Evolutionary conservation across 192 early-diverging fungal species (phyloP).

Genomic region (Entomortierella chlamydospora): DNA sequence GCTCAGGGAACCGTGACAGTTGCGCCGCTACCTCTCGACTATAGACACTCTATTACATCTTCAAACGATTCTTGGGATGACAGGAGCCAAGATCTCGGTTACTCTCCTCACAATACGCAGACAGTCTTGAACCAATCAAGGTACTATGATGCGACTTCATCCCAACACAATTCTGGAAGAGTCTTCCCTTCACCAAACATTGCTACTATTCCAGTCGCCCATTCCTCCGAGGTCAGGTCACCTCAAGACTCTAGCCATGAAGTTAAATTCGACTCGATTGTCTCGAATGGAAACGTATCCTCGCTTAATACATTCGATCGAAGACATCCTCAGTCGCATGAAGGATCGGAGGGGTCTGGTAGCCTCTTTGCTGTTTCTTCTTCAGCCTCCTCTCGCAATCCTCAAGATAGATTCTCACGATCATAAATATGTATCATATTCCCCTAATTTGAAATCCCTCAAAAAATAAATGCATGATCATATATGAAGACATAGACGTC

Average conservation of each 20-base stretch:
- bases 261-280: background rate
- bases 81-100: constrained; percentile 10
- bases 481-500: too few species aligned
- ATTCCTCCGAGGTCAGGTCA: constrained; percentile 1
- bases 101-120: constrained; percentile 26
- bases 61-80: background rate
- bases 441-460: too few species aligned
- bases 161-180: background rate
- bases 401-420: background rate
- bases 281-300: constrained; percentile 25
- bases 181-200: constrained; percentile 9
- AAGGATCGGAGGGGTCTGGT: background rate
- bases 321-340: constrained; percentile 25
- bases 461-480: too few species aligned
- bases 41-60: background rate
- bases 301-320: constrained; percentile 40
- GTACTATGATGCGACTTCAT: constrained; percentile 1
- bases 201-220: constrained; percentile 5
- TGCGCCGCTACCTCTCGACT: constrained; percentile 2
- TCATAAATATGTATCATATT: too few species aligned
- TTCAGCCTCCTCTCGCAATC: constrained; percentile 13
- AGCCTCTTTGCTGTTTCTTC: constrained; percentile 11
- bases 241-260: constrained; percentile 35
- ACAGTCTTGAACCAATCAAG: constrained; percentile 3
- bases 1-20: constrained; percentile 17